Evolutionary conservation across 768 basidiomycete species (phyloP).

Genomic region (Mycena albidolilacea): DNA sequence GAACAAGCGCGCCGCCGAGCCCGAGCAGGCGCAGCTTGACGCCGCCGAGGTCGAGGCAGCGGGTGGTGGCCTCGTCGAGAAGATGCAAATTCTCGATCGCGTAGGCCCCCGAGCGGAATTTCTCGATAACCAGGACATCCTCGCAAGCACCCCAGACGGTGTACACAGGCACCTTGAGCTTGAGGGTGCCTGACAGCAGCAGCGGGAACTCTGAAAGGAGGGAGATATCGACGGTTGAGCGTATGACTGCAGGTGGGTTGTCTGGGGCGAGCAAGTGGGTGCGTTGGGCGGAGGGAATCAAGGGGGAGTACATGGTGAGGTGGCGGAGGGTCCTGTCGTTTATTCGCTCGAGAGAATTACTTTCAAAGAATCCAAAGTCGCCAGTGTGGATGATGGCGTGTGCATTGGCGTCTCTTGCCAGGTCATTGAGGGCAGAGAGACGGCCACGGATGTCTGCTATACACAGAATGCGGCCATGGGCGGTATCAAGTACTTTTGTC

Average conservation of each 20-base stretch:
- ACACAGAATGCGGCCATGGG: constrained; percentile 92
- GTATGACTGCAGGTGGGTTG: constrained; percentile 76
- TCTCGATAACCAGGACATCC: constrained; percentile 94
- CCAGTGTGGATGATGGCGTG: constrained; percentile 97
- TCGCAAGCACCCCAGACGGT: constrained; percentile 99
- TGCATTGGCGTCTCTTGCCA: constrained; percentile 91
- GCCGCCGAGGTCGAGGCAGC: constrained; percentile 92
- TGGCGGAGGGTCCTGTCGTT: constrained; percentile 97
- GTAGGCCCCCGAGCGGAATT: constrained; percentile 88
- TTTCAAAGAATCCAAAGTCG: constrained; percentile 98
- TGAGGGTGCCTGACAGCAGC: constrained; percentile 91
- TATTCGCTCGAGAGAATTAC: constrained; percentile 87
- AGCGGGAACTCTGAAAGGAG: constrained; percentile 95
- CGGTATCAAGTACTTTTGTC: constrained; percentile 83
- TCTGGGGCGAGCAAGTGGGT: constrained; percentile 82
- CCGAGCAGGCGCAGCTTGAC: constrained; percentile 96
- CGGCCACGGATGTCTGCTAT: constrained; percentile 95
- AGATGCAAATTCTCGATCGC: constrained; percentile 91
- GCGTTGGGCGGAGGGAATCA: constrained; percentile 88
- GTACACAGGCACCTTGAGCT: constrained; percentile 93
- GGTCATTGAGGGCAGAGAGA: constrained; percentile 89
- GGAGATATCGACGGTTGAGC: constrained; percentile 80
- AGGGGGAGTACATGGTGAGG: constrained; percentile 95
- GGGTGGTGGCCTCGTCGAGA: constrained; percentile 96
- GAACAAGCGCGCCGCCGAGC: constrained; percentile 94